Conservation (phyloP, 78 protist genomes). For the Isochrysis galbana region DNA sequence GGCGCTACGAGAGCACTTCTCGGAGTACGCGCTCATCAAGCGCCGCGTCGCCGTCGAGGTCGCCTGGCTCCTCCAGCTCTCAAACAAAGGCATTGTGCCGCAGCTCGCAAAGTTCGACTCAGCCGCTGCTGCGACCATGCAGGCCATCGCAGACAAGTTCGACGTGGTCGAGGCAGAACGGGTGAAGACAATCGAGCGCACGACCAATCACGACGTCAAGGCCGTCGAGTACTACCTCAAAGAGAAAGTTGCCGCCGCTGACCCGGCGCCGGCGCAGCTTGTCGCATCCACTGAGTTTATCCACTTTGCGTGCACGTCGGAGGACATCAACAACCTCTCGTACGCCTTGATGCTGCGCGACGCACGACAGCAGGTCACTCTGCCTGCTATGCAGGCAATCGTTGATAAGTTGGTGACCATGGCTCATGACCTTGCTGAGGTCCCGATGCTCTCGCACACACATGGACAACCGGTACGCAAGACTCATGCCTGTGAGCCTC, state of each 20-base stretch:
- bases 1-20: slow-evolving; percentile 50
- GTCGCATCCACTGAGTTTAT: no score
- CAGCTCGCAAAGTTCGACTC: slow-evolving; percentile 33
- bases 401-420: background rate
- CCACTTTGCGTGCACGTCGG: slow-evolving; percentile 45
- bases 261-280: background rate
- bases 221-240: slow-evolving; percentile 82
- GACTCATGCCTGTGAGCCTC: no score
- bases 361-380: background rate
- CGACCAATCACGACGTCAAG: slow-evolving; percentile 86
- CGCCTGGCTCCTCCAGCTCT: slow-evolving; percentile 47
- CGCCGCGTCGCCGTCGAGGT: slow-evolving; percentile 63
- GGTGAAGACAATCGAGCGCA: slow-evolving; percentile 74
- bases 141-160: background rate
- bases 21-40: slow-evolving; percentile 66
- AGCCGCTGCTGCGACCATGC: background rate
- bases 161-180: background rate
- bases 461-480: slow-evolving; percentile 84
- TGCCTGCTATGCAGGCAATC: slow-evolving; percentile 38
- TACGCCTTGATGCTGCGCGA: slow-evolving; percentile 32
- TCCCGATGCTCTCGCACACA: slow-evolving; percentile 86
- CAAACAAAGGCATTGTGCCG: slow-evolving; percentile 49
- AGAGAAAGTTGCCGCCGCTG: background rate
- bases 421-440: slow-evolving; percentile 41
- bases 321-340: slow-evolving; percentile 39